phyloP scores from a whole-genome alignment of 805 yeast species.

The Metschnikowia reukaufii region DNA sequence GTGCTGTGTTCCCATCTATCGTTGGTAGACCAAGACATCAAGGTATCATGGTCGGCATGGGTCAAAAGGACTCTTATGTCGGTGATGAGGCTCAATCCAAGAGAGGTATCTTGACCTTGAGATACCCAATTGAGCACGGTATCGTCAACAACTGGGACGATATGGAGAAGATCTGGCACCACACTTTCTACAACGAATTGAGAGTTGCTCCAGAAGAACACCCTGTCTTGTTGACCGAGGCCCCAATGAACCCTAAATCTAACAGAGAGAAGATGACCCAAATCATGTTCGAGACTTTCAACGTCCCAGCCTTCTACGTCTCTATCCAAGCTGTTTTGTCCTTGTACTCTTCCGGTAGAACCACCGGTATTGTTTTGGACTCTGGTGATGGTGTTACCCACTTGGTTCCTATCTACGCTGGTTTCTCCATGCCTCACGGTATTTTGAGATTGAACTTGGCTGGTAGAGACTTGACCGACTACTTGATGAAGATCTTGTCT shows the following conservation, averaged over 20 bases:
- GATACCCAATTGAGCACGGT: slow-evolving; percentile 99
- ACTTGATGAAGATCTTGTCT: slow-evolving; percentile 96
- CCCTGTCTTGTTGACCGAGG: slow-evolving; percentile 98
- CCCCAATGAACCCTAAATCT: slow-evolving; percentile 99
- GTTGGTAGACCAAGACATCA: slow-evolving; percentile 99
- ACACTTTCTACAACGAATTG: slow-evolving; percentile 99
- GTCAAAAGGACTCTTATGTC: slow-evolving; percentile 99
- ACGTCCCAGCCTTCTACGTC: slow-evolving; percentile 99
- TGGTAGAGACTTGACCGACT: slow-evolving; percentile 99
- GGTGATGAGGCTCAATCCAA: slow-evolving; percentile 99
- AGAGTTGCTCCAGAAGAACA: slow-evolving; percentile 99
- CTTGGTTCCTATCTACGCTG: slow-evolving; percentile 99
- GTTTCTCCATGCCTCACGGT: slow-evolving; percentile 99
- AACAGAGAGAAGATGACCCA: slow-evolving; percentile 99
- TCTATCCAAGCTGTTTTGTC: slow-evolving; percentile 98
- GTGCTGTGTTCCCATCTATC: slow-evolving; percentile 99
- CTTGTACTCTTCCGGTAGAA: slow-evolving; percentile 98
- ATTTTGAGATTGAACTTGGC: slow-evolving; percentile 98
- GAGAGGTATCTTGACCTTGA: slow-evolving; percentile 98
- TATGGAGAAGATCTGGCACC: slow-evolving; percentile 99
- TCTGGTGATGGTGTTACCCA: slow-evolving; percentile 99
- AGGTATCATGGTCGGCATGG: slow-evolving; percentile 99
- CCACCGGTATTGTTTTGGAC: slow-evolving; percentile 99
- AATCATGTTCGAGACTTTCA: slow-evolving; percentile 98
- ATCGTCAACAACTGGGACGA: slow-evolving; percentile 99